Percentiles rank a stretch among this genome's conserved stretches.
Evolutionary conservation across 495 filamentous ascomycete species (phyloP).

Genomic region (Xylaria bambusicola): DNA sequence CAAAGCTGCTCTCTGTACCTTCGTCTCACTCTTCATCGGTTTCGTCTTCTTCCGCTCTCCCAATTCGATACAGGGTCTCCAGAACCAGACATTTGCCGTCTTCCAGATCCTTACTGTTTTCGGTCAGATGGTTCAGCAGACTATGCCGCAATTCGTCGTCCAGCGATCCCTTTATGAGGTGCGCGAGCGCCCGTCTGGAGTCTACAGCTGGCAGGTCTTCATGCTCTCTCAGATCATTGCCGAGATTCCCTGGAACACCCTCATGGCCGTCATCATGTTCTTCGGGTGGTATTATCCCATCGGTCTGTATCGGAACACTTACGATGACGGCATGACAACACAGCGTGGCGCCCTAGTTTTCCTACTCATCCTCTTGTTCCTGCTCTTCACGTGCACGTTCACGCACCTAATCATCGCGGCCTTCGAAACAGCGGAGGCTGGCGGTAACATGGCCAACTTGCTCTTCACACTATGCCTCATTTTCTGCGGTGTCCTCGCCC

Average conservation of each 20-base stretch:
- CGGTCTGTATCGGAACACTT: constrained; percentile 71
- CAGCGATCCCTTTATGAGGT: constrained; percentile 82
- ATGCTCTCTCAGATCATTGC: constrained; percentile 76
- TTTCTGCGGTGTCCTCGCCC: constrained; percentile 75
- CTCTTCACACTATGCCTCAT: constrained; percentile 68
- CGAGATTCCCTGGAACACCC: constrained; percentile 73
- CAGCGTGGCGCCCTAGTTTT: constrained; percentile 70
- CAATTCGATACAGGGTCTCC: constrained; percentile 73
- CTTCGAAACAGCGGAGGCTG: constrained; percentile 66
- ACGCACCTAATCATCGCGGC: constrained; percentile 68
- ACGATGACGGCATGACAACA: constrained; percentile 53
- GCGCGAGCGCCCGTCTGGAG: constrained; percentile 81
- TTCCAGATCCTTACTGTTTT: constrained; percentile 83
- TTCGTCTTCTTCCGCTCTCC: constrained; percentile 81
- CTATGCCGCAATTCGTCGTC: constrained; percentile 80
- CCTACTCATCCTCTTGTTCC: constrained; percentile 63
- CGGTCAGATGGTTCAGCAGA: constrained; percentile 74
- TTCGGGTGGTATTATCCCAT: constrained; percentile 82
- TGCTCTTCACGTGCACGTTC: constrained; percentile 71
- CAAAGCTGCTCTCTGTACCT: constrained; percentile 57
- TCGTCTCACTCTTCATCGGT: constrained; percentile 75
- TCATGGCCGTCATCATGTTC: constrained; percentile 69
- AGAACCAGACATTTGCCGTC: constrained; percentile 85
- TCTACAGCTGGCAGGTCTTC: constrained; percentile 81
- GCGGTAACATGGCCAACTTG: constrained; percentile 65